Conservation (phyloP, 805 yeast species). For the Wickerhamiella shivajii region DNA sequence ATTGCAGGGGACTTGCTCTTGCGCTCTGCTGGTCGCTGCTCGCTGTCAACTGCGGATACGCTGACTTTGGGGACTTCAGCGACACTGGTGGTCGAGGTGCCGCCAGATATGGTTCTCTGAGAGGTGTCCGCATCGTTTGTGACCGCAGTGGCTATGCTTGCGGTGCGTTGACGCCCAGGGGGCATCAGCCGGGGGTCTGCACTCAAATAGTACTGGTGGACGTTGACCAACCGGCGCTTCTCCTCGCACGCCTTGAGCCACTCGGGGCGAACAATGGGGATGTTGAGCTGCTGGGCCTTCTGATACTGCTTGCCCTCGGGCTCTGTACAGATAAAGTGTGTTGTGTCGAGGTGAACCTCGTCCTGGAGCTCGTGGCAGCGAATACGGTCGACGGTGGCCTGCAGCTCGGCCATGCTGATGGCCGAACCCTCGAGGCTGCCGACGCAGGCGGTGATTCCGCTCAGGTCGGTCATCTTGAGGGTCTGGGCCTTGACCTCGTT, state of each 20-base stretch:
- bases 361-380: slow-evolving; percentile 72
- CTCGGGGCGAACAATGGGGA: slow-evolving; percentile 90
- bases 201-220: slow-evolving; percentile 46
- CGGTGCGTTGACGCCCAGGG: slow-evolving; percentile 7
- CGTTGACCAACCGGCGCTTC: slow-evolving; percentile 85
- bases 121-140: slow-evolving; percentile 4
- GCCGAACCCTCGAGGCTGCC: slow-evolving; percentile 57
- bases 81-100: no score
- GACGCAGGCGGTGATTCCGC: slow-evolving; percentile 81
- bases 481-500: slow-evolving; percentile 58
- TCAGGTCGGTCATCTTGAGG: slow-evolving; percentile 89
- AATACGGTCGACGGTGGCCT: slow-evolving; percentile 45
- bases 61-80: no score
- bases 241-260: slow-evolving; percentile 90
- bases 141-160: slow-evolving; percentile 7
- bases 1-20: no score
- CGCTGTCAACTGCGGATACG: no score
- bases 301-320: slow-evolving; percentile 59
- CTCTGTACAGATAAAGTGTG: slow-evolving; percentile 75
- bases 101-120: no score
- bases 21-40: no score
- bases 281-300: slow-evolving; percentile 70
- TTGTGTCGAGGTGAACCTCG: slow-evolving; percentile 73
- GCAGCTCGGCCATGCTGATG: slow-evolving; percentile 41
- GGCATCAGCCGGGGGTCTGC: slow-evolving; percentile 24